These are phyloP conservation scores for Boletus rubescentipes DNA, from an alignment of 768 basidiomycete species.

Conservation along the genomic window DNA sequence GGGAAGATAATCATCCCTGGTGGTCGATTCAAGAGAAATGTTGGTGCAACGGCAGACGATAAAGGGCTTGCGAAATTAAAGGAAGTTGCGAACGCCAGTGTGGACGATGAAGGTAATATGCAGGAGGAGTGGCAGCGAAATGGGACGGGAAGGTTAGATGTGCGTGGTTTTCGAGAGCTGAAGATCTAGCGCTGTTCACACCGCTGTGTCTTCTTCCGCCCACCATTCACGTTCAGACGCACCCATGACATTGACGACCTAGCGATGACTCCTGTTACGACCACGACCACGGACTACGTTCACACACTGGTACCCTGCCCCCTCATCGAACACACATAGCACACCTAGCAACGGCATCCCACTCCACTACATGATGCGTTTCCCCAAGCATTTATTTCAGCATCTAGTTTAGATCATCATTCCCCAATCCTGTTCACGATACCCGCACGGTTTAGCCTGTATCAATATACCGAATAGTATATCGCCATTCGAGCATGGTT, in stretches of 20 bases:
- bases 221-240: not conserved
- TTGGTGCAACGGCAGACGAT: constrained; percentile 2
- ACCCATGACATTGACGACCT: constrained; percentile 7
- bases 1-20: constrained; percentile 67
- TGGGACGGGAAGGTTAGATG: constrained; percentile 71
- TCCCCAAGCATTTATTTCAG: constrained; percentile 21
- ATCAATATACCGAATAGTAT: constrained; percentile 25
- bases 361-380: constrained; percentile 1
- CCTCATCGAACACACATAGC: constrained; percentile 9
- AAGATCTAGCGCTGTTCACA: constrained; percentile 48
- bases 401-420: constrained; percentile 31
- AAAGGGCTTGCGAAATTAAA: constrained; percentile 20
- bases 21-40: constrained; percentile 45
- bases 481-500: not conserved
- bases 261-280: constrained; percentile 12
- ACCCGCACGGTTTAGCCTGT: constrained; percentile 29
- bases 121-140: constrained; percentile 61
- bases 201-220: not conserved
- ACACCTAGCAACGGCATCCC: constrained; percentile 6
- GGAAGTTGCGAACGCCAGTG: constrained; percentile 23
- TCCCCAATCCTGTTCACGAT: constrained; percentile 18
- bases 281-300: not conserved
- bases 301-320: constrained; percentile 1
- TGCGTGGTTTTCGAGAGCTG: constrained; percentile 75
- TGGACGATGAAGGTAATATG: constrained; percentile 34